Evolutionary conservation across 2,329 filamentous ascomycete species (phyloP).

Genomic region (Fusarium tuaranense): DNA sequence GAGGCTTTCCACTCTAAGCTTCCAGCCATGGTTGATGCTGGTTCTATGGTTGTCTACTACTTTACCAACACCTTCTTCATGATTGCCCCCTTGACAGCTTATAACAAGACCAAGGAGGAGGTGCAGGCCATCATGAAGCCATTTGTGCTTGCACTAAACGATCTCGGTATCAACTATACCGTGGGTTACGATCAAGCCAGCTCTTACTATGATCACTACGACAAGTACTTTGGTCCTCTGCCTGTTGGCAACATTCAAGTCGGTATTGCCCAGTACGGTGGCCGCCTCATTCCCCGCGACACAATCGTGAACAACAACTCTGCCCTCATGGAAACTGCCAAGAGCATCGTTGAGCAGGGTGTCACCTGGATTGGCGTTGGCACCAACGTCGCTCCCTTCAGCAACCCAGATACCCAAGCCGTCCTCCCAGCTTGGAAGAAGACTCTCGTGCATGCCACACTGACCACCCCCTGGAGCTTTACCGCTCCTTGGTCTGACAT

Average conservation of each 20-base stretch:
- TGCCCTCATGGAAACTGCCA: slow-evolving; percentile 11
- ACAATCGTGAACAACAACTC: slow-evolving; percentile 17
- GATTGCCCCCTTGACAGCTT: slow-evolving; percentile 54
- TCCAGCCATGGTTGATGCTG: slow-evolving; percentile 61
- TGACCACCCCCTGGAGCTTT: slow-evolving; percentile 45
- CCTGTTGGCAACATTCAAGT: slow-evolving; percentile 51
- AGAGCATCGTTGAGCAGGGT: slow-evolving; percentile 33
- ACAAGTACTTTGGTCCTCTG: slow-evolving; percentile 55
- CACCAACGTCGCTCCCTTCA: slow-evolving; percentile 43
- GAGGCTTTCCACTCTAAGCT: slow-evolving; percentile 55
- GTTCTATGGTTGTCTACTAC: slow-evolving; percentile 61
- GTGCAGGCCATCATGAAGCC: slow-evolving; percentile 55
- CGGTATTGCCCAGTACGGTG: slow-evolving; percentile 49
- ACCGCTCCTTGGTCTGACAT: slow-evolving; percentile 45
- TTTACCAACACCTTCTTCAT: slow-evolving; percentile 60
- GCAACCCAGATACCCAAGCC: slow-evolving; percentile 44
- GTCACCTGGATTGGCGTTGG: slow-evolving; percentile 45
- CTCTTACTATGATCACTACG: slow-evolving; percentile 55
- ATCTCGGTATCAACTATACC: slow-evolving; percentile 21
- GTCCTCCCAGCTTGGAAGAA: slow-evolving; percentile 56
- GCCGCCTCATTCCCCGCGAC: slow-evolving; percentile 56
- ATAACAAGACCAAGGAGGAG: slow-evolving; percentile 56
- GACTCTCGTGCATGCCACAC: slow-evolving; percentile 47
- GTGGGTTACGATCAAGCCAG: slow-evolving; percentile 24
- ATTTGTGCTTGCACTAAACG: slow-evolving; percentile 17